Conservation (phyloP, 1,284 basidiomycete genomes). For the Acaromyces ingoldii region DNA sequence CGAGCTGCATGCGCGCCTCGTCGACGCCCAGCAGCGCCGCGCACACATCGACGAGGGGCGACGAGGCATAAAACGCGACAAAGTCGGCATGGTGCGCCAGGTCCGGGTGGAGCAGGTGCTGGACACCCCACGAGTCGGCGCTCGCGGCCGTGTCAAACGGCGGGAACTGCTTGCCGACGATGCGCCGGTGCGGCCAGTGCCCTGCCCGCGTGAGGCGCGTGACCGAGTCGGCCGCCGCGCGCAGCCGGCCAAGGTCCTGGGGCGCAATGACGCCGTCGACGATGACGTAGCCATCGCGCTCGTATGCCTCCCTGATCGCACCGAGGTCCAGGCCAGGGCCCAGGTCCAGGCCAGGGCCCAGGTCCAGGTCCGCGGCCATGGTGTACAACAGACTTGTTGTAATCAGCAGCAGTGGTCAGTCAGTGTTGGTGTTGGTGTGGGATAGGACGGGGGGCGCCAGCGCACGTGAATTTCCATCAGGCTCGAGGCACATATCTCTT, state of each 20-base stretch:
- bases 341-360: no score
- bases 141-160: conserved; percentile 61
- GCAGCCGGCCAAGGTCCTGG: conserved; percentile 55
- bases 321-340: no score
- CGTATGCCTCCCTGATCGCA: conserved; percentile 54
- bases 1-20: conserved; percentile 53
- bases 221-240: conserved; percentile 59
- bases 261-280: conserved; percentile 61
- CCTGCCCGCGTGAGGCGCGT: conserved; percentile 62
- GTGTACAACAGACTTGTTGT: no score
- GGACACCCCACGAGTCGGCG: conserved; percentile 63
- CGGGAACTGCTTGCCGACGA: conserved; percentile 76
- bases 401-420: no score
- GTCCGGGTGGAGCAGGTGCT: conserved; percentile 57
- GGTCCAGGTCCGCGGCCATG: no score
- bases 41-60: conserved; percentile 26
- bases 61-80: conserved; percentile 21
- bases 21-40: conserved; percentile 19
- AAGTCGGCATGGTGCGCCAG: conserved; percentile 57
- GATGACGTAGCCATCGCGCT: conserved; percentile 67
- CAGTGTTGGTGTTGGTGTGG: no score
- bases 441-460: no score
- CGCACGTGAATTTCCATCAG: no score
- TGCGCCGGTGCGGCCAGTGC: conserved; percentile 63
- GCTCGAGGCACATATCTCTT: no score